Evolutionary conservation across 495 filamentous ascomycete species (phyloP), one percentile per base, ranked within the genome.

Genomic region (Xylaria telfairii): DNA sequence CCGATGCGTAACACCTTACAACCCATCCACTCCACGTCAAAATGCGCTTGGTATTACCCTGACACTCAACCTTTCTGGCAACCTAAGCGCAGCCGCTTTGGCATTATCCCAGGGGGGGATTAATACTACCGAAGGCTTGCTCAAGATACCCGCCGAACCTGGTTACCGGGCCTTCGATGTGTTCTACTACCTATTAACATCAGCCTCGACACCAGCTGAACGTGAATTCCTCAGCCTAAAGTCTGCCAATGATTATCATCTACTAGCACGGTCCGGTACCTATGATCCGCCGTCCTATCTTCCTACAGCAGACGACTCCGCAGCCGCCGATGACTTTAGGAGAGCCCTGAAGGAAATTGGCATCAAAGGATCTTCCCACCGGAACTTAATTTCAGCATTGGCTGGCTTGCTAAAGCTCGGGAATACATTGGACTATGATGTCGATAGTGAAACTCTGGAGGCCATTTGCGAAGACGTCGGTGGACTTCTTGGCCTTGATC

Each of bases 111-210:
- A 92, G 17, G 92, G 93, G 30, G 96, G 96, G 26, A 92, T 98
- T 70, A 93, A 98, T 78, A 94, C 94, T 9, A 79, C 84, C 13
- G 89, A 90, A 69, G 96, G 96, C 28, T 84, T 99, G 28, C 85
- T 98, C 34, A 89, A 93, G 46, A 87, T 98, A 32, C 93, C 96
- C 0, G 79, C 88, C 0, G 90, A 97, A 76, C 69, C 89, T 8
- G 96, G 96, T 26, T 94, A 92, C 77, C 90, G 96, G 68, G 96
- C 95, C n/a, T 99, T 98, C 74, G 95, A 99, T 77, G 96, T 95
- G 34, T 99, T 98, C 79, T 99, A 99, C 82, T 98, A 98, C 73
- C 89, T 99, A 3, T 85, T 97, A 28, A 96, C 95, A 0, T 93
- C 92, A 34, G 91, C 93, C 17, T 96, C 96, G 0, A 96, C 94